A percentile compares a stretch with the other conserved stretches of the same genome.
Evolutionary conservation across 306 rosid species (phyloP).

Genomic region (Begonia masoniana): DNA sequence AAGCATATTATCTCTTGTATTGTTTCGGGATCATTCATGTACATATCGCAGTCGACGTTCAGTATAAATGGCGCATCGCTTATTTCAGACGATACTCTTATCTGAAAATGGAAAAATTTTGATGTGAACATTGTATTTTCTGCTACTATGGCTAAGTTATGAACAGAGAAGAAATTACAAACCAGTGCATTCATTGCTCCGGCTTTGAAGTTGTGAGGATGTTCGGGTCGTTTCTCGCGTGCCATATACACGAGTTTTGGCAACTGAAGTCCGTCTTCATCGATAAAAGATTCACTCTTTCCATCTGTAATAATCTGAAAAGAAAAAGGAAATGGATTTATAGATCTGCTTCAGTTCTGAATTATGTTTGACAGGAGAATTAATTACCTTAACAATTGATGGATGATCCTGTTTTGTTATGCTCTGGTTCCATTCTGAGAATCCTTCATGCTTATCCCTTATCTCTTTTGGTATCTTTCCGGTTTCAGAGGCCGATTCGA

Average conservation of each 20-base stretch:
- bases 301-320: constrained; percentile 45
- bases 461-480: constrained; percentile 28
- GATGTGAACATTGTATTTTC: not conserved
- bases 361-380: not conserved
- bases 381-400: constrained; percentile 39
- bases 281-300: constrained; percentile 26
- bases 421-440: constrained; percentile 42
- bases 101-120: constrained; percentile 15
- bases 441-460: constrained; percentile 26
- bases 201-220: constrained; percentile 60
- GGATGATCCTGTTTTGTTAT: constrained; percentile 50
- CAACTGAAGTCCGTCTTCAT: constrained; percentile 30
- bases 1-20: constrained; percentile 37
- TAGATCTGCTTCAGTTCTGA: not conserved
- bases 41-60: constrained; percentile 67
- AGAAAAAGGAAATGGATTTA: not conserved
- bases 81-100: constrained; percentile 57
- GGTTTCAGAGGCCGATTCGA: constrained; percentile 21
- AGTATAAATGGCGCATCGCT: constrained; percentile 55
- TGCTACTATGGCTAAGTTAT: no score
- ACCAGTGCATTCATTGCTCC: constrained; percentile 66
- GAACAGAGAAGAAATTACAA: not conserved
- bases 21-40: constrained; percentile 32
- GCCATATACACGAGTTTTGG: constrained; percentile 56
- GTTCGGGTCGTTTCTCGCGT: constrained; percentile 48